A percentile compares a stretch with the other conserved stretches of the same genome.
Conservation (phyloP, 2,329 filamentous ascomycete genomes). For the Anthostomella pinea region DNA sequence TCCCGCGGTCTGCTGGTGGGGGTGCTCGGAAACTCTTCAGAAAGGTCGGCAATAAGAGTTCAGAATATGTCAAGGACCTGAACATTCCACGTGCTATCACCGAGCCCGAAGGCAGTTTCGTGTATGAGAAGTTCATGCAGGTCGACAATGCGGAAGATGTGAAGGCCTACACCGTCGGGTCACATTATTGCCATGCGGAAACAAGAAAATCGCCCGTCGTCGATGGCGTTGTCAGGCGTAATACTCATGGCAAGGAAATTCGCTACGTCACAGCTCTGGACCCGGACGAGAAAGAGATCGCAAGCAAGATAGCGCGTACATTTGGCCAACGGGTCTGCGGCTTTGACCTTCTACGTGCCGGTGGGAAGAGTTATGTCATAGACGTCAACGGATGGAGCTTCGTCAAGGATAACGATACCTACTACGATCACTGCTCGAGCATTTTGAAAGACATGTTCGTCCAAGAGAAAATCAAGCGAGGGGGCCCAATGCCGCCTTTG, state of each 20-base stretch:
- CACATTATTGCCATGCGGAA: conserved; percentile 91
- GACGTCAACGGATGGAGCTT: conserved; percentile 99
- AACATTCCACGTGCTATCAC: conserved; percentile 75
- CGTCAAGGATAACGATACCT: conserved; percentile 98
- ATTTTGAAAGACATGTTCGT: conserved; percentile 89
- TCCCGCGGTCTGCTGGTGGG: conserved; percentile 79
- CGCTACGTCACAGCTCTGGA: conserved; percentile 87
- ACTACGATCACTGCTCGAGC: conserved; percentile 86
- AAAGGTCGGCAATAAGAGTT: conserved; percentile 99
- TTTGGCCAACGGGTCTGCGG: conserved; percentile 96
- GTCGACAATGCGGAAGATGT: conserved; percentile 98
- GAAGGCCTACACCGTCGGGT: conserved; percentile 95
- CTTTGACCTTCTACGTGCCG: conserved; percentile 87
- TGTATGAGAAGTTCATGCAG: conserved; percentile 96
- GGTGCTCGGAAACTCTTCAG: conserved; percentile 90
- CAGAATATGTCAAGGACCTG: conserved; percentile 81
- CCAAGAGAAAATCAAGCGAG: conserved; percentile 67
- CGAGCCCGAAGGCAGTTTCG: conserved; percentile 78
- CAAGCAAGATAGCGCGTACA: conserved; percentile 81
- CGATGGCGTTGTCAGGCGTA: conserved; percentile 90
- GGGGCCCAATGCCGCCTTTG: conserved; percentile 56
- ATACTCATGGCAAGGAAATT: conserved; percentile 95
- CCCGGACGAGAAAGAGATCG: conserved; percentile 78
- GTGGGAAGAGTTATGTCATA: conserved; percentile 91
- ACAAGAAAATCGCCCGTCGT: conserved; percentile 97